These are phyloP conservation scores for Penicillium sp. DNA, from an alignment of 2,329 filamentous ascomycete species.

Conservation along the genomic window DNA sequence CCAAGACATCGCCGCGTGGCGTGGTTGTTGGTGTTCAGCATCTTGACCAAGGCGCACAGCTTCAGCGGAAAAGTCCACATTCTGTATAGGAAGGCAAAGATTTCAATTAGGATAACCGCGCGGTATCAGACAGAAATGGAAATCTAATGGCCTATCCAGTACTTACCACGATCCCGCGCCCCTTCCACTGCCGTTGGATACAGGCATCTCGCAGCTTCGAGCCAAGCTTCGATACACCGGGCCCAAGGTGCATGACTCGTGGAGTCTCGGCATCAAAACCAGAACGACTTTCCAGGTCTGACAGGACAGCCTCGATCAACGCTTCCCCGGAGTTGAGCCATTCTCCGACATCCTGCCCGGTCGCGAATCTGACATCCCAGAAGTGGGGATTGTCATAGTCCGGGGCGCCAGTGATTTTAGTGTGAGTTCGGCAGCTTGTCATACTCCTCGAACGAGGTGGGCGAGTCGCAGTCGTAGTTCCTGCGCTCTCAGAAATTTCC, in stretches of 20 bases:
- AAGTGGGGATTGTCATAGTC: constrained; percentile 38
- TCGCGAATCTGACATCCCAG: constrained; percentile 39
- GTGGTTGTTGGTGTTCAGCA: constrained; percentile 22
- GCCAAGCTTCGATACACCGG: constrained; percentile 38
- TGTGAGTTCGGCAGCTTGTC: constrained; percentile 19
- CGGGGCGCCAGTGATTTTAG: constrained; percentile 30
- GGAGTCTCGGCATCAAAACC: constrained; percentile 13
- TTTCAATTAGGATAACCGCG: background rate
- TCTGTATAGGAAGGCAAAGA: constrained; percentile 24
- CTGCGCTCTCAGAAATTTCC: no score
- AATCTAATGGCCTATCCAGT: background rate
- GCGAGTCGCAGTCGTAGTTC: no score
- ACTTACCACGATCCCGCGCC: constrained; percentile 37
- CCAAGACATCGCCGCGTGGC: constrained; percentile 36
- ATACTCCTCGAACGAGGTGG: constrained; percentile 15
- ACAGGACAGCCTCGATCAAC: constrained; percentile 31
- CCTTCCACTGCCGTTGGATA: constrained; percentile 29
- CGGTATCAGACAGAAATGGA: background rate
- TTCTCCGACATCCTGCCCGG: constrained; percentile 41
- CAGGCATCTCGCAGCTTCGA: constrained; percentile 34
- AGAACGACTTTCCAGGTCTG: constrained; percentile 26
- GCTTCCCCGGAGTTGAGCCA: constrained; percentile 40
- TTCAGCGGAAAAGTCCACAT: constrained; percentile 41
- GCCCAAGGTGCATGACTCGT: constrained; percentile 37
- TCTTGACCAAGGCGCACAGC: constrained; percentile 39